A percentile compares a stretch with the other conserved stretches of the same genome.
phyloP scores from a whole-genome alignment of 371 early-diverging fungal genomes.

The Funneliformis caledonium region DNA sequence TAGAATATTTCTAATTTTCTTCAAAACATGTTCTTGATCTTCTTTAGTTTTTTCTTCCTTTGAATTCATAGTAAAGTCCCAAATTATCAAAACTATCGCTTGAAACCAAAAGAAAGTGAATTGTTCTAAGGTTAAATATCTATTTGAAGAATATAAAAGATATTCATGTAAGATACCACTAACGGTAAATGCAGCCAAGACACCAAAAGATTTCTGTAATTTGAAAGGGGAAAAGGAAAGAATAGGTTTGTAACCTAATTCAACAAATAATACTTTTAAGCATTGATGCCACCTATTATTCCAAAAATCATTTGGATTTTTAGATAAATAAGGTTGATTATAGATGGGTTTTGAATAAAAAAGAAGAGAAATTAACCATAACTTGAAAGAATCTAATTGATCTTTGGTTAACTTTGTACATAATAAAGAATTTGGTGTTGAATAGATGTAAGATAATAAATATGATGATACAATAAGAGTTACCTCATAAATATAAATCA shows the following conservation, averaged over 20 bases:
- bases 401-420: background rate
- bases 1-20: background rate
- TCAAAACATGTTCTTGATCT: background rate
- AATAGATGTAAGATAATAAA: background rate
- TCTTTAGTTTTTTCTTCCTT: background rate
- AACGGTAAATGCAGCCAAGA: background rate
- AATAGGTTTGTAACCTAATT: background rate
- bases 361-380: conserved; percentile 6
- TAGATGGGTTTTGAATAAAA: conserved; percentile 10
- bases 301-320: conserved; percentile 17
- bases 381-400: background rate
- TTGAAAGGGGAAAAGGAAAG: no score
- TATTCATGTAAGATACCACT: conserved; percentile 23
- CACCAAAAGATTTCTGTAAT: background rate
- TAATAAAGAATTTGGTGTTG: background rate
- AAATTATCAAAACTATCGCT: background rate
- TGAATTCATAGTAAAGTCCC: background rate
- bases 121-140: background rate
- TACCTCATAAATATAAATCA: background rate
- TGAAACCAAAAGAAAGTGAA: background rate
- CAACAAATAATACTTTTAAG: background rate
- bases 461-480: background rate
- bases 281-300: conserved; percentile 14
- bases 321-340: conserved; percentile 11
- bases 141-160: no score